These are phyloP conservation scores for Glycine soja DNA, from an alignment of 306 rosid species.

Conservation along the genomic window DNA sequence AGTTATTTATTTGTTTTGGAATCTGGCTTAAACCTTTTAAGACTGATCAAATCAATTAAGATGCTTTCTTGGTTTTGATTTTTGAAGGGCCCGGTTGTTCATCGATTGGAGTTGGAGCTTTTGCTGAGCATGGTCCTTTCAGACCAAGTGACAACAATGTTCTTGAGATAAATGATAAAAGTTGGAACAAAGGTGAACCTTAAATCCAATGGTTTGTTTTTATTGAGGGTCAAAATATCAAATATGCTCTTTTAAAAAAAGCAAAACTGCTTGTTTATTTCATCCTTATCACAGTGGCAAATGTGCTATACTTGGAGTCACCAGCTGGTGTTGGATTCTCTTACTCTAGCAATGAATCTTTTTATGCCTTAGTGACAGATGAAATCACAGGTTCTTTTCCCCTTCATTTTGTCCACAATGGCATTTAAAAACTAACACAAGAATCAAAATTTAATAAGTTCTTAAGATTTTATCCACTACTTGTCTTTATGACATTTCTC, in stretches of 20 bases:
- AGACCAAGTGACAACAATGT: conserved; percentile 54
- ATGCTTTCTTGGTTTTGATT: conserved; percentile 22
- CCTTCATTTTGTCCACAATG: neutral
- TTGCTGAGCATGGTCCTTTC: conserved; percentile 73
- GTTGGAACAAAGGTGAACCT: conserved; percentile 69
- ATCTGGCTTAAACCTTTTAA: neutral
- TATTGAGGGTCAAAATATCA: neutral
- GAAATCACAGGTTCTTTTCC: conserved; percentile 60
- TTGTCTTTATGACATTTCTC: neutral
- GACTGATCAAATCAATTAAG: neutral
- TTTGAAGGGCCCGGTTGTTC: conserved; percentile 78
- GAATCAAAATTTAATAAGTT: neutral
- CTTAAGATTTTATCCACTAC: neutral
- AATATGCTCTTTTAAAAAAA: neutral
- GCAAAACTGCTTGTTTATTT: neutral
- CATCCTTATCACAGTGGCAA: conserved; percentile 58
- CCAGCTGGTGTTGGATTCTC: conserved; percentile 90
- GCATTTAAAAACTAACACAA: neutral
- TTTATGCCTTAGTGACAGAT: conserved; percentile 56
- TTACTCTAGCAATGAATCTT: conserved; percentile 60
- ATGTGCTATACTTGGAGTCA: conserved; percentile 68
- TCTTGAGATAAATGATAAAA: conserved; percentile 58
- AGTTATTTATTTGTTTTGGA: no score
- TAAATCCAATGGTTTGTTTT: neutral
- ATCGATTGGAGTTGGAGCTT: conserved; percentile 72